phyloP scores from a whole-genome alignment of 148 eudicot species.

The Polygonum aviculare region DNA sequence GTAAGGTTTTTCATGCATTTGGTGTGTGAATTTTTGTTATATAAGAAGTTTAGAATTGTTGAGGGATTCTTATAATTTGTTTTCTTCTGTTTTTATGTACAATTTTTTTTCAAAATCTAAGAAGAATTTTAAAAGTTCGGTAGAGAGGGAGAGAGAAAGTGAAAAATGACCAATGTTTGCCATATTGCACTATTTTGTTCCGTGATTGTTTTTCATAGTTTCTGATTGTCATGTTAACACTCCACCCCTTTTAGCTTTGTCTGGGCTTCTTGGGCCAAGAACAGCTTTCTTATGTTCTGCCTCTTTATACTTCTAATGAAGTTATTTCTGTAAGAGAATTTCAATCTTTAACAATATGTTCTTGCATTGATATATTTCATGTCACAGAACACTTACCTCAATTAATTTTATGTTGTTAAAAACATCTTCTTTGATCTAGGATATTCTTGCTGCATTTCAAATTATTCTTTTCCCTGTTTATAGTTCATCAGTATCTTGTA shows the following conservation, averaged over 20 bases:
- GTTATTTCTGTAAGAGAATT: neutral
- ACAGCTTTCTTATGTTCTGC: neutral
- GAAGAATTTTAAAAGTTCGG: neutral
- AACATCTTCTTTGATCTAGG: neutral
- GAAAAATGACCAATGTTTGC: neutral
- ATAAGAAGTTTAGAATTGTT: neutral
- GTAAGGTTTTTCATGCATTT: constrained; percentile 21
- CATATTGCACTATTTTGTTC: neutral
- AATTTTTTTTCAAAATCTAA: neutral
- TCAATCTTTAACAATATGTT: neutral
- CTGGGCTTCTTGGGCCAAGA: neutral
- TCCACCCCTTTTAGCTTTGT: neutral
- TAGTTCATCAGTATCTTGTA: neutral
- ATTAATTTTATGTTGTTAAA: neutral
- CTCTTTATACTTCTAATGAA: neutral
- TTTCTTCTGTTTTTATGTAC: neutral
- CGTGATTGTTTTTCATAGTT: neutral
- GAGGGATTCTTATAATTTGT: neutral
- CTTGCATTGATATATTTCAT: neutral
- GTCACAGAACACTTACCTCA: neutral
- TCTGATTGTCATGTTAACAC: neutral
- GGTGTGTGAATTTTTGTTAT: neutral
- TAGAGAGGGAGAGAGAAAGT: neutral
- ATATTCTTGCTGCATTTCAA: neutral
- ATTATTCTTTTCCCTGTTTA: neutral